Percentiles rank a stretch among this genome's conserved stretches.
phyloP scores from a whole-genome alignment of 768 basidiomycete genomes.

The Auricularia cornea region DNA sequence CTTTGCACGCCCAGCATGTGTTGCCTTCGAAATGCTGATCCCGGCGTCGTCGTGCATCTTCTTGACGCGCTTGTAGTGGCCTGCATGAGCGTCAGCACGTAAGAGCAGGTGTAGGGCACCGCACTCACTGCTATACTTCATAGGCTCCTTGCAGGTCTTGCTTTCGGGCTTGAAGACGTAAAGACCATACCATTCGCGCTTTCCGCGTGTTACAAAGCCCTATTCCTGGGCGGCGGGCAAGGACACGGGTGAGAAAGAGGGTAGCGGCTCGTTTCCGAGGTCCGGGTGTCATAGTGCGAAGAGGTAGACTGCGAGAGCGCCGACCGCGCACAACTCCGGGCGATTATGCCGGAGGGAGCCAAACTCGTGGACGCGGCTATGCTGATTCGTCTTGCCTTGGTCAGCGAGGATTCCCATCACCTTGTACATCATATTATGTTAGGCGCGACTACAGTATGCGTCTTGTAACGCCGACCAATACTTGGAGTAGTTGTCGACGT shows the following conservation, averaged over 20 bases:
- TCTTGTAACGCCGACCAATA: too few species aligned
- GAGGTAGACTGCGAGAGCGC: constrained; percentile 19
- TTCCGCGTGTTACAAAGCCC: constrained; percentile 19
- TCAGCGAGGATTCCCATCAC: neutral
- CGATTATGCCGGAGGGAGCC: constrained; percentile 20
- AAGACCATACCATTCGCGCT: constrained; percentile 22
- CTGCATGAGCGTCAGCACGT: constrained; percentile 9
- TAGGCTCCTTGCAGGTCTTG: constrained; percentile 4
- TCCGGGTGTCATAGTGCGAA: constrained; percentile 26
- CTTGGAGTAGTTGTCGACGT: too few species aligned
- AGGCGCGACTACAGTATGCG: too few species aligned
- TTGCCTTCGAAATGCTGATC: constrained; percentile 22
- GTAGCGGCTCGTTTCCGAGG: constrained; percentile 3
- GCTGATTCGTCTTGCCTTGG: constrained; percentile 1
- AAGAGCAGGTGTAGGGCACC: neutral
- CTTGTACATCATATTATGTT: too few species aligned
- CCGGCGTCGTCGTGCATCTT: constrained; percentile 16
- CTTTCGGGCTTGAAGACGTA: constrained; percentile 15
- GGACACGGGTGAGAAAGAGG: constrained; percentile 23
- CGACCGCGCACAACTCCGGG: constrained; percentile 24
- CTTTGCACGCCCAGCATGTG: constrained; percentile 22
- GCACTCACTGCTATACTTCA: constrained; percentile 26
- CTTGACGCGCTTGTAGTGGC: constrained; percentile 20
- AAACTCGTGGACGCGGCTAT: constrained; percentile 25
- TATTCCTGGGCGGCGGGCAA: neutral